Percentiles rank a stretch among this genome's conserved stretches.
phyloP scores from a whole-genome alignment of 164 flowering plant genomes.

The Cinnamomum micranthum region DNA sequence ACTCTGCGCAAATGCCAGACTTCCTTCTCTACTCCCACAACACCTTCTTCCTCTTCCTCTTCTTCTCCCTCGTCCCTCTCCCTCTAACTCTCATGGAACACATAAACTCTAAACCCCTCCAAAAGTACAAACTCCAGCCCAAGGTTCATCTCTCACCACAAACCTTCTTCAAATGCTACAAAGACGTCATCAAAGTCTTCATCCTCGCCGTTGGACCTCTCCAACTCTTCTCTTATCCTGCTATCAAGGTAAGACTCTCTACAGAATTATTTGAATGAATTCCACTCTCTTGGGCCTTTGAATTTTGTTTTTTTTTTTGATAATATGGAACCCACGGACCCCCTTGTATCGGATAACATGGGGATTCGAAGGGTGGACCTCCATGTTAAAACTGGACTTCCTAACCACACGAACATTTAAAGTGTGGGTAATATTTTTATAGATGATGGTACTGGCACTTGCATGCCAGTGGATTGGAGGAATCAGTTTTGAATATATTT shows the following conservation, averaged over 20 bases:
- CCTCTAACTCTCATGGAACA: slow-evolving; percentile 52
- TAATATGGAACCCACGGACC: too few relatives aligned
- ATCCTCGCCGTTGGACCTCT: slow-evolving; percentile 71
- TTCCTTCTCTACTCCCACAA: slow-evolving; percentile 69
- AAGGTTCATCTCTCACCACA: slow-evolving; percentile 39
- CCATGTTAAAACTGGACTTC: too few relatives aligned
- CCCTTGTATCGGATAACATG: too few relatives aligned
- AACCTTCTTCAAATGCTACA: slow-evolving; percentile 59
- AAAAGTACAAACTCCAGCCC: slow-evolving; percentile 74
- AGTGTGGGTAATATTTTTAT: too few relatives aligned
- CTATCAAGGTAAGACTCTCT: slow-evolving; percentile 20
- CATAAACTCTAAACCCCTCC: slow-evolving; percentile 24
- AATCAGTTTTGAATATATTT: background rate
- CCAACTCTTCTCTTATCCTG: slow-evolving; percentile 77
- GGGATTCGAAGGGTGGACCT: too few relatives aligned
- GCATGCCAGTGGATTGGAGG: too few relatives aligned
- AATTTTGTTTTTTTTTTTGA: too few relatives aligned
- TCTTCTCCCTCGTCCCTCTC: slow-evolving; percentile 63
- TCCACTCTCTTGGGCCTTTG: too few relatives aligned
- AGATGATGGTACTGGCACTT: background rate
- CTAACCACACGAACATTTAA: too few relatives aligned
- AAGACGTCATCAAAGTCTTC: slow-evolving; percentile 59
- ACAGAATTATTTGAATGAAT: too few relatives aligned
- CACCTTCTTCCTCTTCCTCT: slow-evolving; percentile 58
- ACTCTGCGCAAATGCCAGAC: slow-evolving; percentile 62